Conservation (phyloP, 2,329 filamentous ascomycete genomes). For the Nemania sp. region DNA sequence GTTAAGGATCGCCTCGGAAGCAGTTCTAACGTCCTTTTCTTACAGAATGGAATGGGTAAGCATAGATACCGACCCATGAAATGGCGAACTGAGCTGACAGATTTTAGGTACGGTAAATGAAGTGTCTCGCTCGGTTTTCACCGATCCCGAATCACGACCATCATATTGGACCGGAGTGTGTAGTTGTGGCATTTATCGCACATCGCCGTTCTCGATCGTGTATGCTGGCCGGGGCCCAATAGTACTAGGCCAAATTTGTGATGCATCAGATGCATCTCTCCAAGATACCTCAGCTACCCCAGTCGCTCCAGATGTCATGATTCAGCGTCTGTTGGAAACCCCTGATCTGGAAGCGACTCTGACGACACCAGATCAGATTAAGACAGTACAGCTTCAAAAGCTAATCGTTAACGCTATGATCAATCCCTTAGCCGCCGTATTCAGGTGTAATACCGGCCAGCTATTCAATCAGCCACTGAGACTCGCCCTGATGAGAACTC, state of each 20-base stretch:
- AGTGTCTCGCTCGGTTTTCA: conserved; percentile 1
- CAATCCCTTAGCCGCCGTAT: conserved; percentile 79
- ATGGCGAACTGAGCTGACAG: neutral
- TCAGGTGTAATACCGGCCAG: conserved; percentile 75
- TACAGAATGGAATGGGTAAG: conserved; percentile 11
- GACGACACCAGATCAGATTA: conserved; percentile 3
- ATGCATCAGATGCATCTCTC: neutral
- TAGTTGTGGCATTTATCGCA: conserved; percentile 3
- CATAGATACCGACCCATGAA: neutral
- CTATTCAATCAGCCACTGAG: conserved; percentile 52
- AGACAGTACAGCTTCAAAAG: conserved; percentile 72
- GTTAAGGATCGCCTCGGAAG: conserved; percentile 2
- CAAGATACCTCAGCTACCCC: neutral
- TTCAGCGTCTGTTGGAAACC: conserved; percentile 7
- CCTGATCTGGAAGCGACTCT: conserved; percentile 2
- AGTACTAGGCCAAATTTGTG: neutral
- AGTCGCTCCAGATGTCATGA: neutral
- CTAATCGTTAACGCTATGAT: conserved; percentile 78
- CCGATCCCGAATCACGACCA: conserved; percentile 1
- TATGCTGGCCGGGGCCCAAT: conserved; percentile 3
- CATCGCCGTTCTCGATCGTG: conserved; percentile 2
- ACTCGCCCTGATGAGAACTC: neutral
- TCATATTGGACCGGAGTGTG: conserved; percentile 6
- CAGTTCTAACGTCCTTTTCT: conserved; percentile 1
- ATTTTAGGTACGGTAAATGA: conserved; percentile 5